Base-by-base conservation (phyloP, 768 basidiomycete species). In the Exidia glandulosa region DNA sequence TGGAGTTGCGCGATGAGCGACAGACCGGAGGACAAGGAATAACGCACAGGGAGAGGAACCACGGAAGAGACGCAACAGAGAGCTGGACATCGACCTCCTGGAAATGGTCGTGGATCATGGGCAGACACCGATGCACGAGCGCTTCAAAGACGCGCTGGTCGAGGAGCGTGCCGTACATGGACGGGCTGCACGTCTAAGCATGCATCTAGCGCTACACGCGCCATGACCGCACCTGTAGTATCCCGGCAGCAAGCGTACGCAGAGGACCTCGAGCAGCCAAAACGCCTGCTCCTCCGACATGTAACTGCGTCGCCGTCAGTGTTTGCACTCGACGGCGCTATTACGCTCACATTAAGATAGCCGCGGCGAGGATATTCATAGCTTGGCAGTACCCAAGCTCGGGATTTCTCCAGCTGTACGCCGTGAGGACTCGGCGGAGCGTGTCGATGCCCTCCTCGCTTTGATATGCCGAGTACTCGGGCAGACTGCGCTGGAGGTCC, bases 251-350 rank as follows among this genome's bases (percentile, higher is more conserved):
- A 98, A 82, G 14, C 95, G 84, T 66, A 94, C 92, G 65, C 96
- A 98, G 5, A 99, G 78, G 1, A 97, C 91, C 67, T 94, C 90
- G 5, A 99, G 79, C 5, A 97, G 77, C 94, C 94, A 98, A 71
- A 99, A 99, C 12, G 94, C 87, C 71, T 98, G 95, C 66, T 98
- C 96, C 72, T 99, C 96, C 2, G 93, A 95, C 92, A 96, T 93
- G 71, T 97, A 99, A 63, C 94, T 98, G 65, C n/a, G 6, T 32
- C 5, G 37, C 14, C n/a, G 37, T 64, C 27, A 64, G 58, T 59
- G 33, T 9, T 50, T 6, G 34, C 29, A 52, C 19, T 19, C 52
- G 7, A 57, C 16, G 27, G 30, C 57, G 56, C 32, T 45, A 50
- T 37, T 2, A 0, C 25, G 70, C 82, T 63, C 66, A 92, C 91